Evolutionary conservation across 306 rosid genomes (phyloP), one percentile per base, ranked within the genome.

Genomic region (Trichosanthes cucumerina): DNA sequence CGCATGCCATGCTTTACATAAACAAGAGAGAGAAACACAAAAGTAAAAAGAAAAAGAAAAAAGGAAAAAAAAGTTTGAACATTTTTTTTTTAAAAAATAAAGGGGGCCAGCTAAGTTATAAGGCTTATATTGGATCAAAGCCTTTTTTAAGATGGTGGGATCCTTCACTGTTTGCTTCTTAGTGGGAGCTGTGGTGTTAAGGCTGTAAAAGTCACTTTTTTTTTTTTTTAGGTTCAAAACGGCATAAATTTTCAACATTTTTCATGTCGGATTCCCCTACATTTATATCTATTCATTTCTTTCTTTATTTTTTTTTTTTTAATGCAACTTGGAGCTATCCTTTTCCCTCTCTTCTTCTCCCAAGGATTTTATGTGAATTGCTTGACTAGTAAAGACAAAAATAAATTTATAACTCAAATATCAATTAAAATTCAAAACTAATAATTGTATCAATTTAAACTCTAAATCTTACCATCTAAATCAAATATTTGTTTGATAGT

Each of bases 161-260:
- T 66, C 74, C 74, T n/a, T 66, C 73, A 39, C 74, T 66, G 74
- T 44, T 70, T 23, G 76, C 56, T 21, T 69, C 52, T 41, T 44
- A 70, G 76, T 70, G 76, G 56, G 56, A 38, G 74, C 33, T 66
- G 76, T 70, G 76, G 76, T 46, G 54, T 44, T 70, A 70, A 70
- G 76, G 76, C 76, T 70, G 76, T 70, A 70, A 70, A 70, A 44
- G 76, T 41, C 38, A 21, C 57, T 44, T 70, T 70, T 43, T 43
- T 14, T 7, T 13, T 64, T n/a, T n/a, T n/a, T n/a, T n/a, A n/a
- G n/a, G 5, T 70, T 14, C 56, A 21, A 70, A 70, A 21, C n/a
- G 11, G 21, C 56, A 23, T 70, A 11, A 44, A 12, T 36, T 66
- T n/a, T 38, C n/a, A 9, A 38, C 74, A 66, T 66, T 66, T 66